A percentile compares a stretch with the other conserved stretches of the same genome.
Conservation (phyloP, 2,329 filamentous ascomycete species). For the Thielaviopsis populi region DNA sequence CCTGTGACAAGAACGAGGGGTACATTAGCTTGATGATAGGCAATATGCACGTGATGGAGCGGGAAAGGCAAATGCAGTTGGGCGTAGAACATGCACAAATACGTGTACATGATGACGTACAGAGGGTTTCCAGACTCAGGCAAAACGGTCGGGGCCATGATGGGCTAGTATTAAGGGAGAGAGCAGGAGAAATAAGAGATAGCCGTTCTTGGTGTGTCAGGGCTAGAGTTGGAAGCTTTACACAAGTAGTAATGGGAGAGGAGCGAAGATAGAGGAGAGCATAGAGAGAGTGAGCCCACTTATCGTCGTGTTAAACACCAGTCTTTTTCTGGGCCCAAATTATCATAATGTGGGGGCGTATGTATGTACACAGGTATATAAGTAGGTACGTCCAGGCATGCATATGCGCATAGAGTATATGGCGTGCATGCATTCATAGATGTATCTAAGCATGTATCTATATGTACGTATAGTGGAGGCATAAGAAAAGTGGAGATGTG, state of each 20-base stretch:
- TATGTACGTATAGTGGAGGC: too few relatives aligned
- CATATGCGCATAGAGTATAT: neutral
- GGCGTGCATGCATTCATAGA: too few relatives aligned
- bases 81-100: neutral
- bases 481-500: too few relatives aligned
- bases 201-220: neutral
- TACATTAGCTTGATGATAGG: neutral
- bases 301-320: neutral
- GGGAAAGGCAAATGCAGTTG: neutral
- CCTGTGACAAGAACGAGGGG: slow-evolving; percentile 22
- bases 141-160: slow-evolving; percentile 32
- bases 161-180: neutral
- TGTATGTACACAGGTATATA: neutral
- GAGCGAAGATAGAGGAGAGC: neutral
- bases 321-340: neutral
- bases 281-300: neutral
- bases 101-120: slow-evolving; percentile 24
- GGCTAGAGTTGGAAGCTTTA: too few relatives aligned
- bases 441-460: too few relatives aligned
- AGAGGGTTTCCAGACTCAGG: slow-evolving; percentile 34
- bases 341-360: neutral
- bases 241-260: too few relatives aligned
- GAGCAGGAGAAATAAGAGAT: neutral
- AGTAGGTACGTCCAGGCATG: neutral
- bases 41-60: neutral